These are phyloP conservation scores for Coemansia sp. DNA, from an alignment of 192 early-diverging fungal genomes.

Conservation along the genomic window DNA sequence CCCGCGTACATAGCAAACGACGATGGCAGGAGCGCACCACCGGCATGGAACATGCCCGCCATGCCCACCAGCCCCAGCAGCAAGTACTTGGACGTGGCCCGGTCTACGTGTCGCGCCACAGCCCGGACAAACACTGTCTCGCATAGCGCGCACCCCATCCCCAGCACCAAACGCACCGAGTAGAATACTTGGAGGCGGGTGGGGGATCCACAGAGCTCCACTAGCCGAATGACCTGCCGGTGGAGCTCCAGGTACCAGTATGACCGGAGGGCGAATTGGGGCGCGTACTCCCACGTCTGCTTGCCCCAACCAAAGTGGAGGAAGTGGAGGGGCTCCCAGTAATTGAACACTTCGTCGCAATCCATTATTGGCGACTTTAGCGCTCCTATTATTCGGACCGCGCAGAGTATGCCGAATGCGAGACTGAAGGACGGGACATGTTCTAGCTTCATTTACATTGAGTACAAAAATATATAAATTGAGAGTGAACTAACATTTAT, in stretches of 20 bases:
- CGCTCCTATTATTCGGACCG: constrained; percentile 28
- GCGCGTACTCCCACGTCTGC: constrained; percentile 97
- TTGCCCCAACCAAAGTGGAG: constrained; percentile 79
- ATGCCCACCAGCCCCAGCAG: constrained; percentile 61
- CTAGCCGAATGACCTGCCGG: constrained; percentile 45
- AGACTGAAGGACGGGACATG: constrained; percentile 25
- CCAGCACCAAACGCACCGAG: constrained; percentile 64
- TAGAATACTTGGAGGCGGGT: constrained; percentile 67
- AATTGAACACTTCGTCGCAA: constrained; percentile 84
- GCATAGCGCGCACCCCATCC: constrained; percentile 58
- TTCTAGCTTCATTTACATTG: background rate
- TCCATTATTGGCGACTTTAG: constrained; percentile 42
- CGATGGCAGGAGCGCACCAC: constrained; percentile 82
- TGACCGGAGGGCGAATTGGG: constrained; percentile 82
- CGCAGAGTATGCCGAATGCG: constrained; percentile 24
- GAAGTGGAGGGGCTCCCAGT: constrained; percentile 94
- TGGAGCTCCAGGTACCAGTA: constrained; percentile 76
- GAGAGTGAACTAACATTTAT: too few species aligned
- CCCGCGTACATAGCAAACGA: constrained; percentile 89
- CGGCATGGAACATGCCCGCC: constrained; percentile 86
- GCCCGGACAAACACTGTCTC: constrained; percentile 71
- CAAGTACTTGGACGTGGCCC: constrained; percentile 66
- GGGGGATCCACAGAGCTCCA: constrained; percentile 42
- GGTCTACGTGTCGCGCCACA: constrained; percentile 60
- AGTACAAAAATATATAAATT: background rate